Conservation (phyloP, 2,329 filamentous ascomycete species). For the Paecilomyces niveus region DNA sequence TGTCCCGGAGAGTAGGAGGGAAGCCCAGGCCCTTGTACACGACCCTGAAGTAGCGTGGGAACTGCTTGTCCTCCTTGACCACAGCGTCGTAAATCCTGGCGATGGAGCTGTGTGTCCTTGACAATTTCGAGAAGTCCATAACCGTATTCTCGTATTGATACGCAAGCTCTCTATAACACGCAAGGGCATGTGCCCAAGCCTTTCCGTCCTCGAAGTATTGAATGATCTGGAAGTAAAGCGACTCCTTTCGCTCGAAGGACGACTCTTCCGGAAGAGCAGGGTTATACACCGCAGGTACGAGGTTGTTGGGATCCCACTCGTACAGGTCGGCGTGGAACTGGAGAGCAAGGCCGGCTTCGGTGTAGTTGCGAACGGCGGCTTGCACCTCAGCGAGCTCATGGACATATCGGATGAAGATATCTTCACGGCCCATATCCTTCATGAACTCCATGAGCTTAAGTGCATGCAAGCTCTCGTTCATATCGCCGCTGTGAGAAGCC, state of each 20-base stretch:
- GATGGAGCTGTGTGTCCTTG: slow-evolving; percentile 81
- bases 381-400: slow-evolving; percentile 82
- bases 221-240: slow-evolving; percentile 89
- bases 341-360: slow-evolving; percentile 82
- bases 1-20: slow-evolving; percentile 71
- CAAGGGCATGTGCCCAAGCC: slow-evolving; percentile 82
- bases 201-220: slow-evolving; percentile 91
- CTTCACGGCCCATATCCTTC: slow-evolving; percentile 92
- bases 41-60: slow-evolving; percentile 86
- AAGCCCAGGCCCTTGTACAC: slow-evolving; percentile 86
- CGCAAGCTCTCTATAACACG: slow-evolving; percentile 84
- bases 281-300: slow-evolving; percentile 60
- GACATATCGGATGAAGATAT: slow-evolving; percentile 93
- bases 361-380: slow-evolving; percentile 65
- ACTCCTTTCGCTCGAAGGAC: slow-evolving; percentile 86
- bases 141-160: slow-evolving; percentile 83
- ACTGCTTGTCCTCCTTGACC: slow-evolving; percentile 68
- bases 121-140: slow-evolving; percentile 88
- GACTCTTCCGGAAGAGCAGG: slow-evolving; percentile 76
- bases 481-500: slow-evolving; percentile 71
- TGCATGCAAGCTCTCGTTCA: slow-evolving; percentile 78
- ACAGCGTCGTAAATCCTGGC: slow-evolving; percentile 87
- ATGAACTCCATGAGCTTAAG: slow-evolving; percentile 92
- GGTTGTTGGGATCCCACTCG: slow-evolving; percentile 72
- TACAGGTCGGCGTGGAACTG: slow-evolving; percentile 89